These are phyloP conservation scores for Pseudocercospora pini-densiflorae DNA, from an alignment of 2,329 filamentous ascomycete genomes.

Conservation along the genomic window DNA sequence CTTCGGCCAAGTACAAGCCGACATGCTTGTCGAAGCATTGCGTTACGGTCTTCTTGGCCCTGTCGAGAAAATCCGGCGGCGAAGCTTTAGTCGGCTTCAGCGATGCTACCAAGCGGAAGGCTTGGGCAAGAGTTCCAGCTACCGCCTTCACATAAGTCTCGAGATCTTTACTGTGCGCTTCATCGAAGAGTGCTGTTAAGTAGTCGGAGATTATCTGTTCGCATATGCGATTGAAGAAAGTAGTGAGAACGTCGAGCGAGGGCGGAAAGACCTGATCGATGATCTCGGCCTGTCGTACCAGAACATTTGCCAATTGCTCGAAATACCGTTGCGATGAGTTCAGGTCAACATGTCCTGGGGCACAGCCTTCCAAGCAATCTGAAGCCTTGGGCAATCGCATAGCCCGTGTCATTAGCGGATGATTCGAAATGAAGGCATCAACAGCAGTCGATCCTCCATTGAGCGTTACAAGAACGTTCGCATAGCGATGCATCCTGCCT, in stretches of 20 bases:
- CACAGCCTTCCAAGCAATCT: slow-evolving; percentile 76
- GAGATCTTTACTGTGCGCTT: slow-evolving; percentile 76
- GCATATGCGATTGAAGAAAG: slow-evolving; percentile 79
- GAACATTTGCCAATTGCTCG: slow-evolving; percentile 69
- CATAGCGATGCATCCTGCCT: slow-evolving; percentile 86
- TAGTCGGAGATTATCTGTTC: slow-evolving; percentile 87
- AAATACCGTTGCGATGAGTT: slow-evolving; percentile 85
- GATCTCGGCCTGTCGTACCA: slow-evolving; percentile 80
- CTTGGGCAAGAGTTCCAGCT: slow-evolving; percentile 86
- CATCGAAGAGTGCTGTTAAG: slow-evolving; percentile 81
- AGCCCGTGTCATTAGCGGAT: slow-evolving; percentile 78
- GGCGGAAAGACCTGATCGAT: slow-evolving; percentile 83
- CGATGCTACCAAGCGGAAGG: slow-evolving; percentile 74
- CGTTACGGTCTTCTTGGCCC: slow-evolving; percentile 69
- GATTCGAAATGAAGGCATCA: slow-evolving; percentile 83
- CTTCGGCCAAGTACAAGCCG: slow-evolving; percentile 91
- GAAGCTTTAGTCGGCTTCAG: slow-evolving; percentile 70
- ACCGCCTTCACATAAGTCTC: slow-evolving; percentile 83
- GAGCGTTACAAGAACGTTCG: slow-evolving; percentile 78
- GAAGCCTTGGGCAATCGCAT: slow-evolving; percentile 73
- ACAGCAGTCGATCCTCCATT: slow-evolving; percentile 80
- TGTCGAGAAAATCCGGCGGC: slow-evolving; percentile 63
- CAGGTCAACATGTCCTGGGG: slow-evolving; percentile 71
- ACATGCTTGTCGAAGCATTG: slow-evolving; percentile 88
- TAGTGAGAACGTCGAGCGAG: slow-evolving; percentile 71